phyloP scores from a whole-genome alignment of 2,329 filamentous ascomycete genomes.

The Colletotrichum lupini region DNA sequence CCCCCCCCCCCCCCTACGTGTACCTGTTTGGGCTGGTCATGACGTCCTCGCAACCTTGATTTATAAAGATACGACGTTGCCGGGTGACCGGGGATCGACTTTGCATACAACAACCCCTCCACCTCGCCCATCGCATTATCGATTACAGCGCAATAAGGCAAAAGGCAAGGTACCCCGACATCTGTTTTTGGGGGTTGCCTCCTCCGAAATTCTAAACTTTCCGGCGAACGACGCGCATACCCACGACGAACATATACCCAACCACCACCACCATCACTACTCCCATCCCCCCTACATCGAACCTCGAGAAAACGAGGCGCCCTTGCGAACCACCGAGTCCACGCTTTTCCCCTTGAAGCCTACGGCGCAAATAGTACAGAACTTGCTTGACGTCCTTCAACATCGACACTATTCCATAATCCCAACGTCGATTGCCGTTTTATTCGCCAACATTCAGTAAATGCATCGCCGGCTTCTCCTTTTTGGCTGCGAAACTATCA shows the following conservation, averaged over 20 bases:
- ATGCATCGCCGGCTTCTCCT: slow-evolving; percentile 26
- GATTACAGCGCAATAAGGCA: not conserved
- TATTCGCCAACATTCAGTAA: slow-evolving; percentile 18
- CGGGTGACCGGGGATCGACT: slow-evolving; percentile 26
- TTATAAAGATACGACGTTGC: slow-evolving; percentile 33
- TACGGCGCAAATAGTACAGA: slow-evolving; percentile 8
- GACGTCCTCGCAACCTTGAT: slow-evolving; percentile 30
- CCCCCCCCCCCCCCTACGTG: not conserved
- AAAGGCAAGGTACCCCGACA: not conserved
- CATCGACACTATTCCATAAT: not conserved
- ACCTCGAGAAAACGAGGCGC: slow-evolving; percentile 11
- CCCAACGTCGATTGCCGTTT: not conserved
- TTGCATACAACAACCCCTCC: slow-evolving; percentile 15
- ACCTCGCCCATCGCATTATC: slow-evolving; percentile 11
- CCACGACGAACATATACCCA: not conserved
- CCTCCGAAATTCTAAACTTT: not conserved
- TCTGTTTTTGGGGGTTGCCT: not conserved
- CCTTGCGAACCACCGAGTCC: not conserved
- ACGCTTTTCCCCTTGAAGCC: slow-evolving; percentile 22
- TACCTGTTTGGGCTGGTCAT: slow-evolving; percentile 15
- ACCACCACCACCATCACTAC: not conserved
- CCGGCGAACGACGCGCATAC: slow-evolving; percentile 16
- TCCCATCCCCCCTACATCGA: not conserved
- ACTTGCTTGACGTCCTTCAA: slow-evolving; percentile 13
- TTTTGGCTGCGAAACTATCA: not conserved